Evolutionary conservation across 495 filamentous ascomycete species (phyloP).

Genomic region (Penicillium malachiteum): DNA sequence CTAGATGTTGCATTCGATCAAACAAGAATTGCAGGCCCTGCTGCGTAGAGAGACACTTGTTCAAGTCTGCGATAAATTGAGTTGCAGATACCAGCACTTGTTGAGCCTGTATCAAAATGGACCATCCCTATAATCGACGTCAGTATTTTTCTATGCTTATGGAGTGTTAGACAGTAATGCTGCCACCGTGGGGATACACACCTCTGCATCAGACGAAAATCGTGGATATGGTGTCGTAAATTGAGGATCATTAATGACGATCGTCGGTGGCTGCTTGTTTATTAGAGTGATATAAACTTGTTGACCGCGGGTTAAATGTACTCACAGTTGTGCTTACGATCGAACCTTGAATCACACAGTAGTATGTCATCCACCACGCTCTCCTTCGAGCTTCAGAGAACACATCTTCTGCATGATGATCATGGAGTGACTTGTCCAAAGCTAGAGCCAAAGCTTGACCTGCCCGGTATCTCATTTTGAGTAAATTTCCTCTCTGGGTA

Average conservation of each 20-base stretch:
- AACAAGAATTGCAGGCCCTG: slow-evolving; percentile 47
- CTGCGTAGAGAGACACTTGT: slow-evolving; percentile 37
- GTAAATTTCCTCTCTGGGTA: slow-evolving; percentile 57
- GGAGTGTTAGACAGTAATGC: neutral
- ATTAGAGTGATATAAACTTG: neutral
- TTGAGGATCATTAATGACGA: slow-evolving; percentile 55
- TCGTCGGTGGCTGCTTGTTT: slow-evolving; percentile 43
- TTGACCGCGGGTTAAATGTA: neutral
- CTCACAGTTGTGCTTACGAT: slow-evolving; percentile 60
- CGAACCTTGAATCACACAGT: slow-evolving; percentile 57
- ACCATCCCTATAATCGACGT: slow-evolving; percentile 43
- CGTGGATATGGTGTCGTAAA: slow-evolving; percentile 56
- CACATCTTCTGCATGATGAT: slow-evolving; percentile 43
- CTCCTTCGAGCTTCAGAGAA: slow-evolving; percentile 54
- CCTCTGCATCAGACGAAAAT: slow-evolving; percentile 52
- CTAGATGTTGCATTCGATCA: slow-evolving; percentile 55
- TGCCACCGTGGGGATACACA: slow-evolving; percentile 25
- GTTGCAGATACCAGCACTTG: slow-evolving; percentile 56
- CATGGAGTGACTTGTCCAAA: slow-evolving; percentile 52
- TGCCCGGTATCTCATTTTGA: slow-evolving; percentile 60
- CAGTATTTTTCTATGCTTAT: slow-evolving; percentile 8
- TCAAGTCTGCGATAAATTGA: slow-evolving; percentile 56
- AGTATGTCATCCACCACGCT: slow-evolving; percentile 67
- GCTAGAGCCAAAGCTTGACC: slow-evolving; percentile 56
- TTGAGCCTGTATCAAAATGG: slow-evolving; percentile 55